phyloP scores from a whole-genome alignment of 768 basidiomycete genomes.

The Paxillus rubicundulus region DNA sequence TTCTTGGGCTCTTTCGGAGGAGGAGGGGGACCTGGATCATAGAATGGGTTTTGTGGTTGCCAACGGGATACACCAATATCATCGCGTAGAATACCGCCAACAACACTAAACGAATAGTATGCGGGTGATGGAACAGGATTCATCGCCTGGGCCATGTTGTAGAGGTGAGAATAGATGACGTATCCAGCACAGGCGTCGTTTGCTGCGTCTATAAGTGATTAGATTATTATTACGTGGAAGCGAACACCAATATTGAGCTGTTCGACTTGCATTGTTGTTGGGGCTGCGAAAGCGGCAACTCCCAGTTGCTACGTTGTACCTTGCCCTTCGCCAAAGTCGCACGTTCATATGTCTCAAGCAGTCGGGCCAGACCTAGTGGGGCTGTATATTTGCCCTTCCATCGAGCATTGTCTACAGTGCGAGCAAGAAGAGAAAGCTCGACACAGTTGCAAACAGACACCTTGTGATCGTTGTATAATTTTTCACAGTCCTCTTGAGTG shows the following conservation, averaged over 20 bases:
- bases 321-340: slow-evolving; percentile 55
- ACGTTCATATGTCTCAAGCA: slow-evolving; percentile 61
- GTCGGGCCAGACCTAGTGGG: slow-evolving; percentile 60
- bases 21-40: slow-evolving; percentile 70
- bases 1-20: slow-evolving; percentile 39
- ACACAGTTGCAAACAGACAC: slow-evolving; percentile 51
- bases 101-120: slow-evolving; percentile 59
- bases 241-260: neutral
- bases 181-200: slow-evolving; percentile 72
- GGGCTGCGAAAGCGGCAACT: slow-evolving; percentile 38
- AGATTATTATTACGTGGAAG: slow-evolving; percentile 3
- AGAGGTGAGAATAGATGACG: slow-evolving; percentile 47
- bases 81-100: slow-evolving; percentile 47
- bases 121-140: slow-evolving; percentile 30
- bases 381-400: slow-evolving; percentile 72
- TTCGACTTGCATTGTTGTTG: slow-evolving; percentile 61
- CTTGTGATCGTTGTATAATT: slow-evolving; percentile 50
- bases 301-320: slow-evolving; percentile 71
- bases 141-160: slow-evolving; percentile 39
- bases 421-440: slow-evolving; percentile 68
- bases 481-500: slow-evolving; percentile 60
- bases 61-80: slow-evolving; percentile 39
- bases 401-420: slow-evolving; percentile 62
- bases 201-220: slow-evolving; percentile 51
- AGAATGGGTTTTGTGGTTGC: slow-evolving; percentile 59